A percentile compares a stretch with the other conserved stretches of the same genome.
Evolutionary conservation across 2,329 filamentous ascomycete species (phyloP).

Genomic region (Mycosphaerella arachidis): DNA sequence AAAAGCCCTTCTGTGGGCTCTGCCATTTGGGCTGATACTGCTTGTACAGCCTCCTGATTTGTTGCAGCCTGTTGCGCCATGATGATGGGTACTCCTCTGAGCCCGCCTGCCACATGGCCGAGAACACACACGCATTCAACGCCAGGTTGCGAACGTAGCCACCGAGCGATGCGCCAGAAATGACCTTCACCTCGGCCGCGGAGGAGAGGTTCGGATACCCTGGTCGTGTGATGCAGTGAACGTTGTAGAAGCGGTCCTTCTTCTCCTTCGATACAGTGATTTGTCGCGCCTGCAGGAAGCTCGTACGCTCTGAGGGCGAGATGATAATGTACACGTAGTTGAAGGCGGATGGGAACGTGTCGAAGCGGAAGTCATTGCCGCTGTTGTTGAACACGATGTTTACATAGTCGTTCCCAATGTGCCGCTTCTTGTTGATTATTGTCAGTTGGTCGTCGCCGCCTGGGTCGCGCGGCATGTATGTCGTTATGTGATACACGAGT

Average conservation of each 20-base stretch:
- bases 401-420: slow-evolving; percentile 96
- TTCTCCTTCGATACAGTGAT: slow-evolving; percentile 32
- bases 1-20: not conserved
- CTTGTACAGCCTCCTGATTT: slow-evolving; percentile 78
- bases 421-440: slow-evolving; percentile 70
- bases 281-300: slow-evolving; percentile 63
- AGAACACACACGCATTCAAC: slow-evolving; percentile 90
- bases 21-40: slow-evolving; percentile 34
- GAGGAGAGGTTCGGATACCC: slow-evolving; percentile 91
- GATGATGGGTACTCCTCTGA: slow-evolving; percentile 68
- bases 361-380: slow-evolving; percentile 75
- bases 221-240: slow-evolving; percentile 81
- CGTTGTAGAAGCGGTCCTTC: slow-evolving; percentile 67
- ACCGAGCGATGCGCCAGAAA: slow-evolving; percentile 76
- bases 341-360: slow-evolving; percentile 91
- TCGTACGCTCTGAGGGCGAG: slow-evolving; percentile 74
- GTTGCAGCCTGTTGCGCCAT: slow-evolving; percentile 80
- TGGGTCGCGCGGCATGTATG: slow-evolving; percentile 90
- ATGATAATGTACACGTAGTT: slow-evolving; percentile 98
- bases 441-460: slow-evolving; percentile 60
- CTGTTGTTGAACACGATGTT: slow-evolving; percentile 98
- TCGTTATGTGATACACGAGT: slow-evolving; percentile 91
- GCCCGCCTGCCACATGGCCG: slow-evolving; percentile 69
- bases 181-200: slow-evolving; percentile 81
- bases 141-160: slow-evolving; percentile 83